phyloP scores from a whole-genome alignment of 2,329 filamentous ascomycete species.

The Stachybotrys elegans region DNA sequence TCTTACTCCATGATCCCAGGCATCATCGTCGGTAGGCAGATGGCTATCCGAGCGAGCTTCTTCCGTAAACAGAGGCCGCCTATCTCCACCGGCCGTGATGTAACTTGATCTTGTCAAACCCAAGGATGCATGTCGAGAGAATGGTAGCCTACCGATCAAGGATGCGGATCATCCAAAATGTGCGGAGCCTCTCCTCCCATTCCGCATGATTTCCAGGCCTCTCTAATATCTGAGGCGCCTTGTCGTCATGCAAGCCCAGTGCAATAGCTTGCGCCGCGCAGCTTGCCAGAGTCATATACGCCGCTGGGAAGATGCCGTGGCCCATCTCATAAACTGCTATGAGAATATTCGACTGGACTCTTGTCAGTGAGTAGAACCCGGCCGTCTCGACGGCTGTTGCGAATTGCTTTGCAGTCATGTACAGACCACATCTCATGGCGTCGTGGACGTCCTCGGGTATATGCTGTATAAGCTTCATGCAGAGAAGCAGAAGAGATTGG shows the following conservation, averaged over 20 bases:
- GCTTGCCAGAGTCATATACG: conserved; percentile 22
- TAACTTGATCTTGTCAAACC: conserved; percentile 11
- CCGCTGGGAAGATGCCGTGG: conserved; percentile 27
- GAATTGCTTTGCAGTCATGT: conserved; percentile 11
- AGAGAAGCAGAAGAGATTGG: conserved; percentile 13
- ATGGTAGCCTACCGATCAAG: conserved; percentile 21
- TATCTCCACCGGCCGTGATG: conserved; percentile 14
- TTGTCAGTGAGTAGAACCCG: conserved; percentile 15
- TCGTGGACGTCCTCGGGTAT: conserved; percentile 3
- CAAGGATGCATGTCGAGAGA: background rate
- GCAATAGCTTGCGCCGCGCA: conserved; percentile 16
- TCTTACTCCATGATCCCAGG: conserved; percentile 16
- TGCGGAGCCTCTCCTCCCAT: conserved; percentile 25
- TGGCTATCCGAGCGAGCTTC: conserved; percentile 20
- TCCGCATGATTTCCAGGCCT: conserved; percentile 18
- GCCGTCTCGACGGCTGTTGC: conserved; percentile 14
- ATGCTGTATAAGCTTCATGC: conserved; percentile 19
- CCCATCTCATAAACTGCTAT: conserved; percentile 26
- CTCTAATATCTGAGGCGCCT: conserved; percentile 18
- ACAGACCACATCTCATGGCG: conserved; percentile 7
- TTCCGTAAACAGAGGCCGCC: conserved; percentile 16
- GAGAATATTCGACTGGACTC: conserved; percentile 21
- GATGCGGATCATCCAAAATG: conserved; percentile 27
- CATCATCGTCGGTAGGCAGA: conserved; percentile 19
- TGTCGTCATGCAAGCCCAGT: conserved; percentile 6